Percentiles rank a stretch among this genome's conserved stretches.
phyloP scores from a whole-genome alignment of 139 green algal genomes.

The Edaphochlamys debaryana region DNA sequence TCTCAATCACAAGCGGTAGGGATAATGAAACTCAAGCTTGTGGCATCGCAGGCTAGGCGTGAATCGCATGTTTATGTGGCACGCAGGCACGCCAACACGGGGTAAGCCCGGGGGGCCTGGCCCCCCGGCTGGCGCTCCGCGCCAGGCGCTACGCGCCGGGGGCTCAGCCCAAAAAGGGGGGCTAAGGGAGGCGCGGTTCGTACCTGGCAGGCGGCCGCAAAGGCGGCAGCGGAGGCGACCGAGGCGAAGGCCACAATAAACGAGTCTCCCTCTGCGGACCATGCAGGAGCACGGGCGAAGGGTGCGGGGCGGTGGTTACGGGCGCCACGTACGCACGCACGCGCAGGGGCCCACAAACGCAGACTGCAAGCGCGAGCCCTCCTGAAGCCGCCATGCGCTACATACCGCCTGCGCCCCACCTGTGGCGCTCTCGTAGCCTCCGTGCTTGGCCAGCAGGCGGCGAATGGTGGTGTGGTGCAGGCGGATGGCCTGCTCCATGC shows the following conservation, averaged over 20 bases:
- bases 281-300: neutral
- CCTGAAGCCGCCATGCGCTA: neutral
- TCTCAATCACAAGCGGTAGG: too few relatives aligned
- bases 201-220: conserved; percentile 8
- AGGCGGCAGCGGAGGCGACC: conserved; percentile 27
- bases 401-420: neutral
- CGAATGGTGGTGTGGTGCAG: conserved; percentile 51
- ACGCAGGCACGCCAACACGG: neutral
- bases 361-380: too few relatives aligned
- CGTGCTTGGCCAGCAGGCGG: conserved; percentile 17
- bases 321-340: too few relatives aligned
- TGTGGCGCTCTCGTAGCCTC: conserved; percentile 55
- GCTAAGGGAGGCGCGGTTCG: neutral
- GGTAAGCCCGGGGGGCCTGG: too few relatives aligned
- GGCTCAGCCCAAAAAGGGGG: too few relatives aligned
- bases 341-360: too few relatives aligned
- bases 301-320: neutral
- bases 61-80: neutral
- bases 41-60: neutral
- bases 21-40: too few relatives aligned
- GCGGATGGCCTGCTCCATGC: conserved; percentile 44
- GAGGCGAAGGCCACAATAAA: conserved; percentile 59
- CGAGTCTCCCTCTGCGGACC: conserved; percentile 48
- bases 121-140: too few relatives aligned
- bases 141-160: too few relatives aligned